Evolutionary conservation across 768 basidiomycete genomes (phyloP), one percentile per base, ranked within the genome.

Genomic region (Kwoniella dejecticola): DNA sequence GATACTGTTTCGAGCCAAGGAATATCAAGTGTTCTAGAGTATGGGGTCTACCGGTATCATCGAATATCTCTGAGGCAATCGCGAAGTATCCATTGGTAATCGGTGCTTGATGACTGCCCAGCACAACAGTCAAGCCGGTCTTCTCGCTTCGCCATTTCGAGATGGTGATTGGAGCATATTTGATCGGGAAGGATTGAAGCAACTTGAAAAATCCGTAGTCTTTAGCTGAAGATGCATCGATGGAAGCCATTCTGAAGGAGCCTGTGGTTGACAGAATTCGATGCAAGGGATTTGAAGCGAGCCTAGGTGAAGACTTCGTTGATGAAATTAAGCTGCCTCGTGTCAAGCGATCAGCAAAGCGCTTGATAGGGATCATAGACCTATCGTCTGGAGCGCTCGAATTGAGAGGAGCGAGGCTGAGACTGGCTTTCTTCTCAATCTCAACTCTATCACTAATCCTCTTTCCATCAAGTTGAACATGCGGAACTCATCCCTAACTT

Each of bases 1-100:
- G 94, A 74, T 92, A 98, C 69, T 89, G 87, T 73, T 95, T 87
- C 0, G 92, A 95, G 4, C 96, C 96, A 84, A 97, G 89, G 76
- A 98, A 98, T 29, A 97, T 86, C 62, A 95, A 80, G 77, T 97
- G 94, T 80, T 97, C 95, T 38, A 98, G 81, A 0, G 95, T 97
- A 79, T 97, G 95, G 2, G 95, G 95, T 71, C 94, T 89, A 58
- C 95, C 95, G 50, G 87, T 89, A 75, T 96, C 94, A 80, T 95
- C 83, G 80, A 96, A 95, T 76, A 94, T 95, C 82, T 96, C 93
- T 17, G 93, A 95, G 19, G 85, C 85, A 36, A 95, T 86, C 31
- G 89, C 88, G 74, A 95, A 93, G 75, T 91, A 92, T 2, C 91
- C 92, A 68, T 92, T 90, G 0, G 95, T 88, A 17, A 67, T 60